Evolutionary conservation across 495 filamentous ascomycete species (phyloP).

Genomic region (Apiosordaria backusii): DNA sequence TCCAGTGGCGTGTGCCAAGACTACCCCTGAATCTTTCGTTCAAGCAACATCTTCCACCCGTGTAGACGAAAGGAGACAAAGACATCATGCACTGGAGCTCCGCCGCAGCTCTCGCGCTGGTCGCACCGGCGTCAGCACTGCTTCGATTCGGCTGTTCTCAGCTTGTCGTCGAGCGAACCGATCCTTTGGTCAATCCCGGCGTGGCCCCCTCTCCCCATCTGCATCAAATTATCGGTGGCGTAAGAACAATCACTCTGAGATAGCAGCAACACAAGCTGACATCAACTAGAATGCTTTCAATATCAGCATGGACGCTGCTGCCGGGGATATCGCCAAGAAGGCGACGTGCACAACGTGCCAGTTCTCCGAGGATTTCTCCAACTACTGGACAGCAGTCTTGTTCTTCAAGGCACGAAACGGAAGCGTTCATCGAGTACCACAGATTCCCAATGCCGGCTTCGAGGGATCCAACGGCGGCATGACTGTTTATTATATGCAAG

Average conservation of each 20-base stretch:
- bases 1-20: not conserved
- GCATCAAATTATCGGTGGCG: conserved; percentile 9
- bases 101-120: conserved; percentile 3
- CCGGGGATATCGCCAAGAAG: conserved; percentile 30
- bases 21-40: not conserved
- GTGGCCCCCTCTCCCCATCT: conserved; percentile 6
- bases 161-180: conserved; percentile 8
- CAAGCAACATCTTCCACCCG: not conserved
- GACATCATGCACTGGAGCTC: conserved; percentile 2
- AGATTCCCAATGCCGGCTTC: conserved; percentile 24
- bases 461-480: conserved; percentile 31
- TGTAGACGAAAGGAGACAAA: not conserved
- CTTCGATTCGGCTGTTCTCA: conserved; percentile 11
- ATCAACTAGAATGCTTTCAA: conserved; percentile 22
- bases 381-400: conserved; percentile 45
- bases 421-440: conserved; percentile 37
- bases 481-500: conserved; percentile 41
- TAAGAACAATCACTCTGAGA: not conserved
- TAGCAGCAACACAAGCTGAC: not conserved
- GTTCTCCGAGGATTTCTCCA: conserved; percentile 38
- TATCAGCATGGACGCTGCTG: conserved; percentile 27
- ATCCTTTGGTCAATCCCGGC: conserved; percentile 8
- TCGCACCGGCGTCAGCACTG: conserved; percentile 6
- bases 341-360: conserved; percentile 37
- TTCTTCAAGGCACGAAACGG: conserved; percentile 41